Evolutionary conservation across 2,329 filamentous ascomycete genomes (phyloP).

Genomic region (Trichoderma lentiforme): DNA sequence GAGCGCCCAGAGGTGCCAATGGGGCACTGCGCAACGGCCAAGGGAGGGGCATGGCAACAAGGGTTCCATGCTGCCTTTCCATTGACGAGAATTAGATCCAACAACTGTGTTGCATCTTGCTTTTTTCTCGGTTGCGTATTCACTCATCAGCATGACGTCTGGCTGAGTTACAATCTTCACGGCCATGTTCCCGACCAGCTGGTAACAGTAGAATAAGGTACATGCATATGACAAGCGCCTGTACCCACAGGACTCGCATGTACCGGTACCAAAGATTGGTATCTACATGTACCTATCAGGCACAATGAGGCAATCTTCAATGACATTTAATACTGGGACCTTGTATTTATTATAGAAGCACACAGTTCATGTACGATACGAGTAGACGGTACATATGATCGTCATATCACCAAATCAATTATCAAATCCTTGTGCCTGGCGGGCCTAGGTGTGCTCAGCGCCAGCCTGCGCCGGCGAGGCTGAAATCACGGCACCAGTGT

Average conservation of each 20-base stretch:
- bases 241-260: not conserved
- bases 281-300: not conserved
- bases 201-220: not conserved
- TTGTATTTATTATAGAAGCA: not conserved
- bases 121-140: not conserved
- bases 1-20: conserved; percentile 1
- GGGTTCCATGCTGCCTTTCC: not conserved
- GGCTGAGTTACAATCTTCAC: not conserved
- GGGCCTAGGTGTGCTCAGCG: not conserved
- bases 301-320: not conserved
- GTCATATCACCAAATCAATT: not conserved
- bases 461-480: conserved; percentile 11
- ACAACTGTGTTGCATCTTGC: not conserved
- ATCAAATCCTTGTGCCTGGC: not conserved
- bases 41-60: not conserved
- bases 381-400: not conserved
- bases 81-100: not conserved
- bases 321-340: not conserved
- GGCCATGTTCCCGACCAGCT: not conserved
- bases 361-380: not conserved
- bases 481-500: not conserved
- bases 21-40: not conserved
- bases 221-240: not conserved
- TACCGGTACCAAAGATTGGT: not conserved
- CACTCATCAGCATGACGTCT: not conserved